Evolutionary conservation across 345 rosid genomes (phyloP).

Genomic region (Raphanus raphanistrum): DNA sequence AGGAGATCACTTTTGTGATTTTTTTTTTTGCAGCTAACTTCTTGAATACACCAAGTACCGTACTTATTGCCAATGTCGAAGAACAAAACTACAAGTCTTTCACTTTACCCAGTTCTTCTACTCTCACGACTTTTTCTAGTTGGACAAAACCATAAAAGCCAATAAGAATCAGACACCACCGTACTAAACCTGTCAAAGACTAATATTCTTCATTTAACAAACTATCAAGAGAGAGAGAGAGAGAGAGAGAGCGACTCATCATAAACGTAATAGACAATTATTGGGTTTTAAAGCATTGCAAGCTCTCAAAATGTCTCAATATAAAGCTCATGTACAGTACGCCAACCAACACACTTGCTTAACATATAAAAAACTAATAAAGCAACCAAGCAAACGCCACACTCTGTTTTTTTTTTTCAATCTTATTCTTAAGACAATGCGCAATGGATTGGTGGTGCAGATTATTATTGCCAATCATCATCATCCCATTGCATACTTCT

Average conservation of each 20-base stretch:
- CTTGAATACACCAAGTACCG: no score
- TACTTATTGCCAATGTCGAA: no score
- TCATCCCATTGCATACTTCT: constrained; percentile 69
- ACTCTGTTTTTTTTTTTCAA: neutral
- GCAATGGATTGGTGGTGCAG: constrained; percentile 23
- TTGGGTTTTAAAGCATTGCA: constrained; percentile 13
- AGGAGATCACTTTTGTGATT: no score
- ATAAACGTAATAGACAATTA: neutral
- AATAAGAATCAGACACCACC: no score
- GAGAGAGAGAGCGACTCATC: neutral
- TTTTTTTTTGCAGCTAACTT: no score
- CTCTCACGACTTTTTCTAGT: no score
- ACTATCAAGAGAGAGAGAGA: neutral
- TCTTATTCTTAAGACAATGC: constrained; percentile 20
- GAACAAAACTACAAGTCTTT: no score
- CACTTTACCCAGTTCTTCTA: no score
- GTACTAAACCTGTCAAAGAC: no score
- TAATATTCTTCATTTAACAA: neutral
- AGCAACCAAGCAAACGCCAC: constrained; percentile 24
- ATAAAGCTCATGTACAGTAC: constrained; percentile 37
- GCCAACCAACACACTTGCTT: constrained; percentile 25
- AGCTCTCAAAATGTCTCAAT: constrained; percentile 1
- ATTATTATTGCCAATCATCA: neutral
- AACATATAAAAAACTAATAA: neutral
- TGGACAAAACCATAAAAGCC: no score